Evolutionary conservation across 441 rosid genomes (phyloP).

Genomic region (Adansonia rubrostipa): DNA sequence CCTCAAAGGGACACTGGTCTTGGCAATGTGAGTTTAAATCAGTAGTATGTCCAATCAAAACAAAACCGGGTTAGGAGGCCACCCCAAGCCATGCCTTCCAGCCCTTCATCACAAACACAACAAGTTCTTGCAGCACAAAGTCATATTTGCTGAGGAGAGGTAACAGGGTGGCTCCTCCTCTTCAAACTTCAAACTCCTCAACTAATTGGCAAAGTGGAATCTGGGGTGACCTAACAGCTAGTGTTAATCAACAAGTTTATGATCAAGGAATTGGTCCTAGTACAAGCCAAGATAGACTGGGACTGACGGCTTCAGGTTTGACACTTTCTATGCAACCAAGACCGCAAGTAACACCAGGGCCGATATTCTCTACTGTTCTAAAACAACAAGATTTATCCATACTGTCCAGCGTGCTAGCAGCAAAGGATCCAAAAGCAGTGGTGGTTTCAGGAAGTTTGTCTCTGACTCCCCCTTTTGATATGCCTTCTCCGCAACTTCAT

Average conservation of each 20-base stretch:
- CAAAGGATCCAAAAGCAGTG: constrained; percentile 55
- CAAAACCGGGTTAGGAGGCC: constrained; percentile 50
- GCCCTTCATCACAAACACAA: constrained; percentile 34
- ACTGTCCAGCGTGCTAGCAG: constrained; percentile 34
- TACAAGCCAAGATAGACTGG: constrained; percentile 56
- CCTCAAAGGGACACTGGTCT: constrained; percentile 51
- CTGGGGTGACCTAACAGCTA: constrained; percentile 43
- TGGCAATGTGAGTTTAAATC: constrained; percentile 56
- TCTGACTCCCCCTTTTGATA: constrained; percentile 73
- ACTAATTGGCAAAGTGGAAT: constrained; percentile 61
- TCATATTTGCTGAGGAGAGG: constrained; percentile 43
- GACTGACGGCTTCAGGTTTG: constrained; percentile 45
- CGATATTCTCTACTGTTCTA: constrained; percentile 40
- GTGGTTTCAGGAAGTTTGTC: constrained; percentile 60
- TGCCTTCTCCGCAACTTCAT: constrained; percentile 62
- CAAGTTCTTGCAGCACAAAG: constrained; percentile 42
- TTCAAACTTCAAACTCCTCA: constrained; percentile 53
- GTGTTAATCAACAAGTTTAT: constrained; percentile 47
- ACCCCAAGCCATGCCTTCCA: constrained; percentile 38
- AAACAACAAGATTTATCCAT: constrained; percentile 40
- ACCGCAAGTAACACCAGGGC: constrained; percentile 53
- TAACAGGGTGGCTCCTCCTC: constrained; percentile 35
- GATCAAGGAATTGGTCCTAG: constrained; percentile 38
- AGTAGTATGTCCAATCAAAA: constrained; percentile 28
- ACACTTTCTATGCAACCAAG: constrained; percentile 53